phyloP scores from a whole-genome alignment of 2,329 filamentous ascomycete species.

The Trichoderma simmonsii region DNA sequence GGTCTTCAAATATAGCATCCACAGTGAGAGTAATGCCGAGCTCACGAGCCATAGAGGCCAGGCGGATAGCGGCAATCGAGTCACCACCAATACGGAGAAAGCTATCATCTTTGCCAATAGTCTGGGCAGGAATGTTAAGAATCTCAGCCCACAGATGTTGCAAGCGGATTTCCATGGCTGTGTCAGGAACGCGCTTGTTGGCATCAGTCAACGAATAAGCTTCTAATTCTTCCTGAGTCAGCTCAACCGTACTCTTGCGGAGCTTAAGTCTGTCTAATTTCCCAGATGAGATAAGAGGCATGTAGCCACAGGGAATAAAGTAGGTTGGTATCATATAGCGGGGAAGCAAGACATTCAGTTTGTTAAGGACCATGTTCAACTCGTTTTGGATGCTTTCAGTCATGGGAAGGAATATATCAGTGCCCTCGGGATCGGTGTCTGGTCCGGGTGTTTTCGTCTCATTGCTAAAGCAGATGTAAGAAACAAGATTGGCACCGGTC shows the following conservation, averaged over 20 bases:
- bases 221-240: slow-evolving; percentile 6
- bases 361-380: background rate
- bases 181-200: slow-evolving; percentile 5
- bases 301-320: slow-evolving; percentile 15
- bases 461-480: slow-evolving; percentile 12
- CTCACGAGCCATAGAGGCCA: slow-evolving; percentile 10
- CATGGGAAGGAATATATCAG: slow-evolving; percentile 2
- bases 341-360: slow-evolving; percentile 1
- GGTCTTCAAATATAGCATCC: slow-evolving; percentile 7
- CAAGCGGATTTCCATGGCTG: slow-evolving; percentile 12
- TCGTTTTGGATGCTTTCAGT: background rate
- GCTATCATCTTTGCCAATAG: slow-evolving; percentile 18
- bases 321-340: slow-evolving; percentile 17
- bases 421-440: background rate
- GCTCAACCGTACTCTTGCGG: background rate
- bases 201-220: slow-evolving; percentile 8
- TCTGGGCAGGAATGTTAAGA: background rate
- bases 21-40: background rate
- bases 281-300: slow-evolving; percentile 11
- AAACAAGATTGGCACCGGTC: background rate
- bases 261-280: slow-evolving; percentile 14
- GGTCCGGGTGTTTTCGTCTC: background rate
- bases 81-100: slow-evolving; percentile 20
- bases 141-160: slow-evolving; percentile 16
- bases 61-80: slow-evolving; percentile 17